Conservation (phyloP, 2,329 filamentous ascomycete genomes). For the Metarhizium sp. region DNA sequence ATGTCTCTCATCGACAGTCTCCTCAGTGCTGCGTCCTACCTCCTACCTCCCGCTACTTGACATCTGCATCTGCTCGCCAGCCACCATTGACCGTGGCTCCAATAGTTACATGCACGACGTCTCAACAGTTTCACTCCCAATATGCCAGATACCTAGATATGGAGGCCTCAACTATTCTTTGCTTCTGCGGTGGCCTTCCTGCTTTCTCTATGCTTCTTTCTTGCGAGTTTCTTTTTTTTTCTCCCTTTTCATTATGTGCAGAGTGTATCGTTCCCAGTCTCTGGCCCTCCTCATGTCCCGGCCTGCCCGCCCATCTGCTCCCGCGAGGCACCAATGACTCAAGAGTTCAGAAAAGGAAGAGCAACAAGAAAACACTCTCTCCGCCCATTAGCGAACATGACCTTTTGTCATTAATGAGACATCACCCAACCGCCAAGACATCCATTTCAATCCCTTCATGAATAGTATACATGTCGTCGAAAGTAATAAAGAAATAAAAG, state of each 20-base stretch:
- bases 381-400: not conserved
- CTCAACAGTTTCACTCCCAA: not conserved
- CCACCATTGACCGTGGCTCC: not conserved
- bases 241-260: not conserved
- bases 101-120: not conserved
- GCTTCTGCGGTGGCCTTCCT: not conserved
- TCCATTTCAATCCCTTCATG: constrained; percentile 2
- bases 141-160: not conserved
- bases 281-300: not conserved
- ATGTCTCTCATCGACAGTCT: no score
- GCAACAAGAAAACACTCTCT: not conserved
- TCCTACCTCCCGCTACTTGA: not conserved
- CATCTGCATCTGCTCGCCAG: not conserved
- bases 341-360: not conserved
- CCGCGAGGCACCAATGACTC: not conserved
- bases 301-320: not conserved
- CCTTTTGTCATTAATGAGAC: not conserved
- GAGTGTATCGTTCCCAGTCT: not conserved
- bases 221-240: not conserved
- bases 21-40: not conserved
- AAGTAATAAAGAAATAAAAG: not conserved
- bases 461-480: constrained; percentile 3
- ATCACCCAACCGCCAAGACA: not conserved
- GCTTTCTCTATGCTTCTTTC: not conserved
- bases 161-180: not conserved